Evolutionary conservation across 192 early-diverging fungal species (phyloP).

Genomic region (Spizellomyces punctatus): DNA sequence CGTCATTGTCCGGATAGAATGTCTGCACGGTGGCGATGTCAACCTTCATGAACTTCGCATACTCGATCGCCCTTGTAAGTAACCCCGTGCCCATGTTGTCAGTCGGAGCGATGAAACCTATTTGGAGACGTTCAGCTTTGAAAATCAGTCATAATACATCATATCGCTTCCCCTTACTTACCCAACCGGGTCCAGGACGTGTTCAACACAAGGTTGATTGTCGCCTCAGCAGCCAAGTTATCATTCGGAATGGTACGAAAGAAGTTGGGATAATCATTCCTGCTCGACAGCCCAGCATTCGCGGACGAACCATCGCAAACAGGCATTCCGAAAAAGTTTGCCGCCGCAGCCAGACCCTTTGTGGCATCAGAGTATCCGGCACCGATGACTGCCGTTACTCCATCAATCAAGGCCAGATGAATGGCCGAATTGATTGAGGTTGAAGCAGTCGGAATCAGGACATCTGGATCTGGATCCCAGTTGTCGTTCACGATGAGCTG

Average conservation of each 20-base stretch:
- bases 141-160: no score
- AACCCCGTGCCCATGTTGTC: conserved; percentile 26
- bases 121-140: no score
- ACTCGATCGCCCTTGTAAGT: neutral
- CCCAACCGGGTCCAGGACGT: conserved; percentile 23
- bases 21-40: conserved; percentile 3
- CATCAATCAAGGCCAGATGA: neutral
- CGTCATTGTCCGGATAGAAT: neutral
- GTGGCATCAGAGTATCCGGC: conserved; percentile 26
- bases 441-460: neutral
- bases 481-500: conserved; percentile 1
- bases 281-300: conserved; percentile 21
- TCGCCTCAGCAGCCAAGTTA: conserved; percentile 29
- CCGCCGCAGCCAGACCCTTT: neutral
- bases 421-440: neutral
- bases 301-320: conserved; percentile 46
- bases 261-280: conserved; percentile 39
- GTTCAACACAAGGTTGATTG: conserved; percentile 18
- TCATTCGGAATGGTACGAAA: conserved; percentile 43
- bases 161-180: no score
- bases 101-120: conserved; percentile 14
- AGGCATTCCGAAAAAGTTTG: conserved; percentile 20
- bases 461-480: neutral
- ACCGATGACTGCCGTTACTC: conserved; percentile 21
- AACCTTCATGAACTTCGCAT: neutral